phyloP scores from a whole-genome alignment of 371 early-diverging fungal genomes.

The Rhizopus stolonifer region DNA sequence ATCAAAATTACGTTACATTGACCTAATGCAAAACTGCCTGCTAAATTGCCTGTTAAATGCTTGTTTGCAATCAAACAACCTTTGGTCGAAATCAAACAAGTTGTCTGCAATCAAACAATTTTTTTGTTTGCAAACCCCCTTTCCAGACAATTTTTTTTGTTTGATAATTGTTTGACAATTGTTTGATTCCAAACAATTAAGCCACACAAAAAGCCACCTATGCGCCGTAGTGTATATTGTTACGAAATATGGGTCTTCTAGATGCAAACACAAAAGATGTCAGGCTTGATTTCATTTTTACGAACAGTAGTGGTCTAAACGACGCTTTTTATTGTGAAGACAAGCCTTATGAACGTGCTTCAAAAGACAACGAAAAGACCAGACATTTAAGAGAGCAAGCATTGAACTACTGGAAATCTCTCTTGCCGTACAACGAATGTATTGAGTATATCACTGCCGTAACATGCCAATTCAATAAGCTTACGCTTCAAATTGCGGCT shows the following conservation, averaged over 20 bases:
- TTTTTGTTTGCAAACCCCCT: too few species aligned
- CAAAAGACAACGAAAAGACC: constrained; percentile 4
- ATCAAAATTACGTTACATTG: too few species aligned
- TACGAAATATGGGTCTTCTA: constrained; percentile 7
- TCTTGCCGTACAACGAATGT: constrained; percentile 1
- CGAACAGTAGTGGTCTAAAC: constrained; percentile 3
- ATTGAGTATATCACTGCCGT: not conserved
- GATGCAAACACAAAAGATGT: constrained; percentile 8
- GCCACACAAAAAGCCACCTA: too few species aligned
- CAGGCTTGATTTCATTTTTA: constrained; percentile 12
- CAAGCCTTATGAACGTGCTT: constrained; percentile 7
- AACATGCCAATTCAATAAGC: constrained; percentile 6
- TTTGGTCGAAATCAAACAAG: too few species aligned
- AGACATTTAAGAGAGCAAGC: constrained; percentile 4
- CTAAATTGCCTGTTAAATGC: too few species aligned
- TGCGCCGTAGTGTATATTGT: too few species aligned
- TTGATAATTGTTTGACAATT: too few species aligned
- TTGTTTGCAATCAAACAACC: too few species aligned
- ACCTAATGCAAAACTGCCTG: too few species aligned
- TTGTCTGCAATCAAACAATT: too few species aligned
- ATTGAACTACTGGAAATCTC: constrained; percentile 6
- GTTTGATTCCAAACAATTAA: too few species aligned
- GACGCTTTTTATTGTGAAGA: constrained; percentile 13
- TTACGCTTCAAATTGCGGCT: constrained; percentile 1
- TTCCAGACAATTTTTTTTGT: too few species aligned